phyloP scores from a whole-genome alignment of 2,329 filamentous ascomycete genomes.

The Fusarium euwallaceae region DNA sequence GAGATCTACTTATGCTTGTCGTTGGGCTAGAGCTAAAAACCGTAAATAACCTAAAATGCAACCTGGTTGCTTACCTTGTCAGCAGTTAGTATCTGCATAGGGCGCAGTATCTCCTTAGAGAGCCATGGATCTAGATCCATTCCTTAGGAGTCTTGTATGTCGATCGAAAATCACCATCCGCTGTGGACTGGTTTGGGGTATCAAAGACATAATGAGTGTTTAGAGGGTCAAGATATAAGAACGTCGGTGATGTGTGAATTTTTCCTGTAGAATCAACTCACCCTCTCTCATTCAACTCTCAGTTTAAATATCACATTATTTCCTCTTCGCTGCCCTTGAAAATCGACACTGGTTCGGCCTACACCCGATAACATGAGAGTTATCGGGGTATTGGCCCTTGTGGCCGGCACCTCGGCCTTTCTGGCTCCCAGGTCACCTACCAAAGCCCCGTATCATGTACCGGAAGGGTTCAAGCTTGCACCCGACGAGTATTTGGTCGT shows the following conservation, averaged over 20 bases:
- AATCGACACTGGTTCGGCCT: background rate
- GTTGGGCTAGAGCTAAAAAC: background rate
- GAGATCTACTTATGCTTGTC: background rate
- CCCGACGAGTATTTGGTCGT: background rate
- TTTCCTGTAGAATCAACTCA: background rate
- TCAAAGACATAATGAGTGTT: background rate
- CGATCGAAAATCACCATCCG: background rate
- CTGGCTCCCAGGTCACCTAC: background rate
- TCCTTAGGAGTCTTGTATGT: background rate
- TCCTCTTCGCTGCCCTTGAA: background rate
- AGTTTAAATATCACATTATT: background rate
- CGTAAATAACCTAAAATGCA: background rate
- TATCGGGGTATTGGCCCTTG: background rate
- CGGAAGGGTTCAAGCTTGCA: background rate
- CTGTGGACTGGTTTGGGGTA: background rate
- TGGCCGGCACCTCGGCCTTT: background rate
- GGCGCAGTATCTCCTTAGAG: background rate
- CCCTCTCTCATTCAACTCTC: background rate
- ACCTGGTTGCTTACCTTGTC: slow-evolving; percentile 53
- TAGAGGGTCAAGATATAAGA: background rate
- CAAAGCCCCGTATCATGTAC: background rate
- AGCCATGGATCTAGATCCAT: background rate
- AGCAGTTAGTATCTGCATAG: background rate
- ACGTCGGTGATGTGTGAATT: background rate
- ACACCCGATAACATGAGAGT: background rate